phyloP scores from a whole-genome alignment of 192 early-diverging fungal species.

The Coemansia sp. region DNA sequence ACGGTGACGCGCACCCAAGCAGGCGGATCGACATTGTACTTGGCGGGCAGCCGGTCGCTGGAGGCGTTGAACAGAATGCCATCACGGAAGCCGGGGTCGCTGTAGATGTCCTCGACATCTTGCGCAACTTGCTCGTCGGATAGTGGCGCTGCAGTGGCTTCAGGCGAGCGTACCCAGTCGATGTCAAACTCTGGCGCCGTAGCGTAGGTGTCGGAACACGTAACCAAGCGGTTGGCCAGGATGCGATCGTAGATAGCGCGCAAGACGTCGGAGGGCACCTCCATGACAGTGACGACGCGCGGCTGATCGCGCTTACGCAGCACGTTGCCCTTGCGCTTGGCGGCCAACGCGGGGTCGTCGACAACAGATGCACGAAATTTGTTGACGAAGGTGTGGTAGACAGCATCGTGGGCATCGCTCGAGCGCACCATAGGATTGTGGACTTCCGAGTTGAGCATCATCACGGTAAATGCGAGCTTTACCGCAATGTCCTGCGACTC shows the following conservation, averaged over 20 bases:
- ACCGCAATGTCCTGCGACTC: conserved; percentile 50
- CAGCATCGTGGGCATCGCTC: conserved; percentile 39
- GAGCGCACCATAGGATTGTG: conserved; percentile 51
- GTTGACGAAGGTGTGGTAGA: conserved; percentile 41
- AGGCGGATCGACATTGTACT: conserved; percentile 43
- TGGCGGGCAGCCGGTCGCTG: conserved; percentile 52
- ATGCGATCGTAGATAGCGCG: conserved; percentile 47
- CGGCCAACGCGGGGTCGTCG: conserved; percentile 47
- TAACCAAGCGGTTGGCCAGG: conserved; percentile 38
- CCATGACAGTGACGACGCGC: conserved; percentile 54
- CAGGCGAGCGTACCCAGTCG: conserved; percentile 46
- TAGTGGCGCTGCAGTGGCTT: conserved; percentile 22
- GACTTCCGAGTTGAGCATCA: conserved; percentile 54
- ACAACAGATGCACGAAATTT: conserved; percentile 55
- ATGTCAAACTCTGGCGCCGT: conserved; percentile 50
- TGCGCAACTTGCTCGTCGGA: conserved; percentile 41
- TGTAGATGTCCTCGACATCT: conserved; percentile 52
- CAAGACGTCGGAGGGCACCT: conserved; percentile 44
- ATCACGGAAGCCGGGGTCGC: conserved; percentile 55
- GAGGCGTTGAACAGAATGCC: conserved; percentile 52
- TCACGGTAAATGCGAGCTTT: conserved; percentile 53
- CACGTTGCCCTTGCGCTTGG: conserved; percentile 54
- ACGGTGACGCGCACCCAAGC: conserved; percentile 52
- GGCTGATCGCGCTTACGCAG: conserved; percentile 57
- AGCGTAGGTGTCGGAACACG: conserved; percentile 46